A percentile compares a stretch with the other conserved stretches of the same genome.
phyloP scores from a whole-genome alignment of 495 filamentous ascomycete species.

The Usnea hakonensis region DNA sequence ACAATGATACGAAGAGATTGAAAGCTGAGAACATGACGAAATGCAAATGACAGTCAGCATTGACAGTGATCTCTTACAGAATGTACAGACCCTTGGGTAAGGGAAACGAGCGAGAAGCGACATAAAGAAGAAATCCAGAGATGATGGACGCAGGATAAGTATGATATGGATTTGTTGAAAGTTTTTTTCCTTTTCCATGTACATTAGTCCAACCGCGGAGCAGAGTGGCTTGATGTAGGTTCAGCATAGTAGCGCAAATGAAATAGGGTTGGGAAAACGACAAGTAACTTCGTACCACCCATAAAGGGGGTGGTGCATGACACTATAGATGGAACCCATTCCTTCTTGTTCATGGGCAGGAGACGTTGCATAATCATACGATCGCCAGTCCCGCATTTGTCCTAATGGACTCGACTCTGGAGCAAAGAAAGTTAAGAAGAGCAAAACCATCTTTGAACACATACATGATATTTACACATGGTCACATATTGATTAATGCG shows the following conservation, averaged over 20 bases:
- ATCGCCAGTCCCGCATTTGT: slow-evolving; percentile 19
- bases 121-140: slow-evolving; percentile 9
- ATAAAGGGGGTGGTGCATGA: slow-evolving; percentile 20
- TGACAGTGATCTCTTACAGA: slow-evolving; percentile 13
- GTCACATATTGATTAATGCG: slow-evolving; percentile 11
- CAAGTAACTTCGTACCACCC: slow-evolving; percentile 17
- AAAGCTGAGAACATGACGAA: slow-evolving; percentile 24
- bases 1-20: slow-evolving; percentile 23
- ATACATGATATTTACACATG: too few species aligned
- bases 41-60: slow-evolving; percentile 22
- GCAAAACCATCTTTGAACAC: too few species aligned
- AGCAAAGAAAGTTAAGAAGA: neutral
- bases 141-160: slow-evolving; percentile 12
- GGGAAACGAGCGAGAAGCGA: slow-evolving; percentile 1
- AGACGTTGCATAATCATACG: slow-evolving; percentile 15
- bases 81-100: slow-evolving; percentile 12
- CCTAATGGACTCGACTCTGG: neutral
- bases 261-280: neutral
- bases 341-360: slow-evolving; percentile 2
- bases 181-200: slow-evolving; percentile 3
- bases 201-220: slow-evolving; percentile 21
- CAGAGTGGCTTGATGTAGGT: slow-evolving; percentile 23
- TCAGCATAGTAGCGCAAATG: slow-evolving; percentile 21
- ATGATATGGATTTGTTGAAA: neutral
- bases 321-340: slow-evolving; percentile 18